Evolutionary conservation across 2,329 filamentous ascomycete genomes (phyloP), one percentile per base, ranked within the genome.

Genomic region (Aspergillus fumigatus): DNA sequence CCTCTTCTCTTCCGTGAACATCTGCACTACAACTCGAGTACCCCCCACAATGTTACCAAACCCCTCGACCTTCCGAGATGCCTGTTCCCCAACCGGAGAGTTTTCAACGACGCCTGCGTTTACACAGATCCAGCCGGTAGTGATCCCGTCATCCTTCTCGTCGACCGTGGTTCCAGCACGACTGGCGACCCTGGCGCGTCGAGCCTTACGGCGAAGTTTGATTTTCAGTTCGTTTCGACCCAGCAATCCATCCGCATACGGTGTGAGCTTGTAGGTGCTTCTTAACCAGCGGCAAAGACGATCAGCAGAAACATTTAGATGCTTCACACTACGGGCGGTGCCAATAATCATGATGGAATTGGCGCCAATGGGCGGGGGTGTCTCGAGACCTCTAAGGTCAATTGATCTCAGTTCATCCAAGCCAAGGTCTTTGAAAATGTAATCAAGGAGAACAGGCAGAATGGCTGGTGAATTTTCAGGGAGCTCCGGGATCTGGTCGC

Each of bases 81-180:
- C 56, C 32, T 63, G 48, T 43, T 69, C 67, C 35, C 73, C 65
- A 4, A 71, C 64, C 43, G 64, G 59, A 2, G 63, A 78, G 23
- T 83, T 82, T 47, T 88, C 84, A 1, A 91, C 81, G 17, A 83
- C 84, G 4, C 90, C 90, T 9, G 94, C 83, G 70, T 96, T 95
- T 59, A 97, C 89, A 73, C 94, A 99, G 21, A 99, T 88, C 94
- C 94, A 99, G 9, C 92, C 92, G 0, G 93, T 97, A 11, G 88
- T 87, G 52, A 96, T 89, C 2, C 92, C 93, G 68, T 97, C 90
- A 65, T 96, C 92, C 10, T 84, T 84, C 5, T 84, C 79, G 41
- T 75, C 72, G 7, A 74, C 62, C 49, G 78, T 76, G 49, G 83
- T 80, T n/a, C 86, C 85, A 0, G 85, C 84, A 57, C 84, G 88